Conservation (phyloP, 2,329 filamentous ascomycete genomes). For the Zymoseptoria passerinii region DNA sequence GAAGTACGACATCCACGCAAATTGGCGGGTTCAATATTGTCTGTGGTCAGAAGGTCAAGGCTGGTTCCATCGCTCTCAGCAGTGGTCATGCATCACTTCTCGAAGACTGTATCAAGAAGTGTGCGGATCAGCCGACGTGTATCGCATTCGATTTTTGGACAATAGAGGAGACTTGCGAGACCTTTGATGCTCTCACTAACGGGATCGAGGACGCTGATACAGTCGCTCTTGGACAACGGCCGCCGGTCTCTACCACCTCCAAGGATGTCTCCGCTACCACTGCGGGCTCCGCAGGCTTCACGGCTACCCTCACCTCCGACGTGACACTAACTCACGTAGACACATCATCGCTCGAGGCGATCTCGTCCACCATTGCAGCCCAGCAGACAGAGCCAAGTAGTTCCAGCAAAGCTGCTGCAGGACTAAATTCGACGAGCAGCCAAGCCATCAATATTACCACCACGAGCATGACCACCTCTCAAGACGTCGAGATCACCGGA, state of each 20-base stretch:
- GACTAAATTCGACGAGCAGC: not conserved
- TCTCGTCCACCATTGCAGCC: not conserved
- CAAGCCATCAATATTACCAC: not conserved
- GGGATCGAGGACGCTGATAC: not conserved
- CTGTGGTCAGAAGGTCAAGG: not conserved
- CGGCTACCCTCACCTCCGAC: not conserved
- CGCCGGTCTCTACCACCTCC: not conserved
- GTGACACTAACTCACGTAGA: not conserved
- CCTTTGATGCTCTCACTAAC: not conserved
- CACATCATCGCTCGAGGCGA: not conserved
- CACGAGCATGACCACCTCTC: not conserved
- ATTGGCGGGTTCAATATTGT: not conserved
- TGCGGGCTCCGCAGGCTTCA: not conserved
- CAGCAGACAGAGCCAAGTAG: not conserved
- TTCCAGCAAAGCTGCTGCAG: not conserved
- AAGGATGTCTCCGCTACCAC: not conserved
- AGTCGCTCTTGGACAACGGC: not conserved
- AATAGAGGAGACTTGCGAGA: not conserved
- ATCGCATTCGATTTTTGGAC: not conserved
- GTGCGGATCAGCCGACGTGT: not conserved
- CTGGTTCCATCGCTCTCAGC: not conserved
- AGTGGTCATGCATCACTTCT: not conserved
- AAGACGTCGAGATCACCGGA: not conserved
- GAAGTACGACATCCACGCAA: not conserved
- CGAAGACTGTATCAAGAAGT: not conserved